Base-by-base conservation (phyloP, 306 rosid genomes). In the Dicorynia guianensis region DNA sequence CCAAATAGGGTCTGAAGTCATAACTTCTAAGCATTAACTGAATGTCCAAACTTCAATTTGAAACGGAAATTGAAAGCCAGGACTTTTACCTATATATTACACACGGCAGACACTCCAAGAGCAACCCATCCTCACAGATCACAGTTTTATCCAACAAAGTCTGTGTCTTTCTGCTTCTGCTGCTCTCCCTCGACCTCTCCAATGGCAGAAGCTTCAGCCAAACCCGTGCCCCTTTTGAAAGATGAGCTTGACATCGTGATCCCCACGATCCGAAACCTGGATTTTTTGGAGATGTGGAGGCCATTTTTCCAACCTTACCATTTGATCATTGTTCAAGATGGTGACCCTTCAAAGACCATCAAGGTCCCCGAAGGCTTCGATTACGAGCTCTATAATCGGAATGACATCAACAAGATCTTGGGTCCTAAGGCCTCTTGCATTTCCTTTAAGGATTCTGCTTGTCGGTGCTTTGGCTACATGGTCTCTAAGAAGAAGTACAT, bases 401-500 rank as follows among this genome's bases (percentile, higher is more conserved):
- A 85, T 59, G 80, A 76, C 61, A 77, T 83, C 48, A 80, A 77
- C 62, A 76, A 73, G 75, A 73, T 83, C 67, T 75, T 86, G 34
- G 90, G 87, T 13, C 80, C 87, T 5, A 80, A 80, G 84, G 84
- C 84, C 11, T 73, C 77, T 65, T 86, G 85, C 84, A 86, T 83
- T 72, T 83, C 90, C 13, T 86, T 80, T 34, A 80, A 86, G 74
- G 90, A 86, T 43, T 86, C 90, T 48, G 85, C 90, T 8, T 83
- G 84, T 39, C 82, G 87, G 5, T 86, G 90, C 86, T 83, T 86
- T 17, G 90, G 90, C 36, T 83, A 68, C 74, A 63, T 86, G 71
- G 80, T 83, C 12, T 83, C 84, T 40, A 86, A 86, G 82, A 83
- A 83, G 76, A 86, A 86, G 78, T 86, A 86, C 72, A 70, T 83